Percentiles rank a stretch among this genome's conserved stretches.
phyloP scores from a whole-genome alignment of 2,329 filamentous ascomycete species.

The Aciculosporium take region DNA sequence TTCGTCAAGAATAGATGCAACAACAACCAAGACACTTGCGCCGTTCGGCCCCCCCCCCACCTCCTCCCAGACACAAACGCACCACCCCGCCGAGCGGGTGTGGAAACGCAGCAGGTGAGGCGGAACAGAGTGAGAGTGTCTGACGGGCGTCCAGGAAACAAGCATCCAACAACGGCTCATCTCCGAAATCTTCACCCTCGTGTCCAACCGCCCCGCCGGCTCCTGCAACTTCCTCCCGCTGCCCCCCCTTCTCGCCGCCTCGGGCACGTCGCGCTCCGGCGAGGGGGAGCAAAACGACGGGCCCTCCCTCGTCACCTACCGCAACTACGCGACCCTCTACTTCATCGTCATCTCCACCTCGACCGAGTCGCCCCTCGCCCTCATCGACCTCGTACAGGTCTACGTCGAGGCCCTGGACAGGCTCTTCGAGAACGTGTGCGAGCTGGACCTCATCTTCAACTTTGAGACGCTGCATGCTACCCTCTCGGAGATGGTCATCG shows the following conservation, averaged over 20 bases:
- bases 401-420: conserved; percentile 93
- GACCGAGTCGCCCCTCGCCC: conserved; percentile 85
- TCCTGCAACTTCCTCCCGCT: conserved; percentile 94
- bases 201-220: conserved; percentile 78
- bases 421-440: conserved; percentile 96
- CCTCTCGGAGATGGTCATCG: conserved; percentile 86
- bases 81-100: no score
- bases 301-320: conserved; percentile 91
- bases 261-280: conserved; percentile 49
- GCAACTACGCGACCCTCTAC: conserved; percentile 94
- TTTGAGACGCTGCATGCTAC: conserved; percentile 92
- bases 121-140: no score
- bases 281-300: conserved; percentile 73
- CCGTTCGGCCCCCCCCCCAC: neutral
- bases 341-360: conserved; percentile 97
- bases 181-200: conserved; percentile 91
- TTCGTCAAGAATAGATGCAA: conserved; percentile 19
- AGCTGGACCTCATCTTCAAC: conserved; percentile 96
- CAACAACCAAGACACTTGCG: neutral
- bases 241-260: conserved; percentile 48
- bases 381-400: conserved; percentile 94
- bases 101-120: no score
- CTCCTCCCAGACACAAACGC: no score
- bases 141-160: no score
- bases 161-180: conserved; percentile 94